These are phyloP conservation scores for Saposhnikovia divaricata DNA, from an alignment of 129 eudicot species.

Conservation along the genomic window DNA sequence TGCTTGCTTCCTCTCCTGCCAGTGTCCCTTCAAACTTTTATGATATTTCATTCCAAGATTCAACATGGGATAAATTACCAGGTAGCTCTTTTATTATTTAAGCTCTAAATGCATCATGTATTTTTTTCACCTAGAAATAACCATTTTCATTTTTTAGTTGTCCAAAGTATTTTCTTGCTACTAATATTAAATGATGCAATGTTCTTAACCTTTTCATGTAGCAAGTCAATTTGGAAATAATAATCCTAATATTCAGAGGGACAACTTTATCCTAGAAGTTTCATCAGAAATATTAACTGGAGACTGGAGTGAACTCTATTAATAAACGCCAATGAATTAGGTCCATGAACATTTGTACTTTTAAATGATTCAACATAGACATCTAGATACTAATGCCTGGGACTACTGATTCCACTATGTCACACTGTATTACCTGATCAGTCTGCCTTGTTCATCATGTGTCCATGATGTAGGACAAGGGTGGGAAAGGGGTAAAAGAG, in stretches of 20 bases:
- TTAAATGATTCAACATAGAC: neutral
- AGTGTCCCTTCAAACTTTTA: constrained; percentile 52
- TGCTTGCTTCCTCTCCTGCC: constrained; percentile 54
- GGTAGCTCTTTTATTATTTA: constrained; percentile 27
- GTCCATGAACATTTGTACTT: neutral
- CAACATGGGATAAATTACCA: constrained; percentile 79
- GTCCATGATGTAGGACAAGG: too few relatives aligned
- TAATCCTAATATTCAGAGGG: neutral
- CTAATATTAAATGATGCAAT: neutral
- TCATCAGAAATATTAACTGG: neutral
- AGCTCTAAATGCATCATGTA: neutral
- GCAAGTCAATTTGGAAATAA: neutral
- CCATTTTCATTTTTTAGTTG: neutral
- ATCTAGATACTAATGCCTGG: neutral
- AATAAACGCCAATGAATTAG: neutral
- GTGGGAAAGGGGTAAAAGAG: too few relatives aligned
- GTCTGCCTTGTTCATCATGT: neutral
- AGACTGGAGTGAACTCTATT: neutral
- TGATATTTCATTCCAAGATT: constrained; percentile 52
- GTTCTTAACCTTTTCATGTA: neutral
- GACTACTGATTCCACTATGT: neutral
- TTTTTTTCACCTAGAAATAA: neutral
- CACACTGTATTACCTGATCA: neutral
- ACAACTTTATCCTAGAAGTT: neutral
- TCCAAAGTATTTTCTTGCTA: neutral